Evolutionary conservation across 495 filamentous ascomycete species (phyloP), one percentile per base, ranked within the genome.

Genomic region (Aspergillus ellipticus): DNA sequence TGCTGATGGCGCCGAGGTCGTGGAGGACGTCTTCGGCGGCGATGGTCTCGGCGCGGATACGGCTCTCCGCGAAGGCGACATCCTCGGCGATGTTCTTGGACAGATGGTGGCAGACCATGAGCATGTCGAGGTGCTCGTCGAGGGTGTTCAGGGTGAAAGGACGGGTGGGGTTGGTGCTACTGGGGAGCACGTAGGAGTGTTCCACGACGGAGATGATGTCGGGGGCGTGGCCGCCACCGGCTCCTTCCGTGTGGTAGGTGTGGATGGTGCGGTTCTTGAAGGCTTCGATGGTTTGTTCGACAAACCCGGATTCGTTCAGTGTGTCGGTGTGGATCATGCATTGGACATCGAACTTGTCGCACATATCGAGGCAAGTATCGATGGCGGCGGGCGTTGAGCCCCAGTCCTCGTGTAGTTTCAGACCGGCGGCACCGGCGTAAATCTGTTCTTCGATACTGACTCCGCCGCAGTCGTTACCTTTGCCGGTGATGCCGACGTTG

Each of bases 381-480:
- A 98, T 98, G 13, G 91, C 93, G 1, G 90, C 86, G 0, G 94
- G 94, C 3, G 94, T 96, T 13, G 84, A 85, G 43, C 94, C 94
- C 94, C 94, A 98, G 75, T 98, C 94, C 72, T 98, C 94, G 67
- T 98, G 94, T 7, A 98, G 82, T 72, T 98, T 98, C 51, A 98
- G 79, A 26, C 94, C 94, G 48, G 89, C 90, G 10, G 85, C 92
- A 31, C 94, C 94, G 5, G 94, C 94, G 51, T 78, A 67, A 58
- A 89, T 81, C 73, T 97, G 92, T 56, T 96, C 90, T 22, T 81
- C 79, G 9, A 98, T 82, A 9, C 89, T 90, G 6, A 65, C 58
- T 0, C 79, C 79, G n/a, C 77, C 78, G 65, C 83, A 85, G 74
- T 98, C 95, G 67, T 97, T 98, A 42, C 94, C 94, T 75, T 98